These are phyloP conservation scores for Aciculosporium take DNA, from an alignment of 2,329 filamentous ascomycete genomes.

Conservation along the genomic window DNA sequence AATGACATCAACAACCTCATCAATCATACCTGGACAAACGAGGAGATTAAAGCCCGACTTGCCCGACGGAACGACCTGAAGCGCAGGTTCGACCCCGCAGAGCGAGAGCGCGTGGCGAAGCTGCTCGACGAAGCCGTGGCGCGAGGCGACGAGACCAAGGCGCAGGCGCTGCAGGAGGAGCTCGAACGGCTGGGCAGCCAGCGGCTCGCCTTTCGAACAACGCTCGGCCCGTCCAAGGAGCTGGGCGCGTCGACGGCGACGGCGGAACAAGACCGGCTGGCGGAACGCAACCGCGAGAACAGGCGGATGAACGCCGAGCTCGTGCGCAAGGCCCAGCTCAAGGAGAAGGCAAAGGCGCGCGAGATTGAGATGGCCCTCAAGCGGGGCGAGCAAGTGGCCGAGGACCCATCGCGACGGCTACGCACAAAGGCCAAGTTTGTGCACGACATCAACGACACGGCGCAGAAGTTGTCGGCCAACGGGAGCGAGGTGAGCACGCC, in stretches of 20 bases:
- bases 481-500: conserved; percentile 37
- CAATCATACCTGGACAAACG: conserved; percentile 67
- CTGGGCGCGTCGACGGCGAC: conserved; percentile 32
- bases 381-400: conserved; percentile 46
- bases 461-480: conserved; percentile 31
- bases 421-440: conserved; percentile 55
- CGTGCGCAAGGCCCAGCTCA: conserved; percentile 79
- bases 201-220: conserved; percentile 60
- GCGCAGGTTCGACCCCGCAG: conserved; percentile 49
- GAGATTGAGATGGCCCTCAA: conserved; percentile 47
- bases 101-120: conserved; percentile 52
- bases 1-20: conserved; percentile 68
- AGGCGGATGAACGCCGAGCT: conserved; percentile 73
- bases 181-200: conserved; percentile 50
- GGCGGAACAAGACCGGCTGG: conserved; percentile 67
- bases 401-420: conserved; percentile 47
- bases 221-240: conserved; percentile 40
- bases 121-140: conserved; percentile 52
- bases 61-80: conserved; percentile 54
- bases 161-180: conserved; percentile 41
- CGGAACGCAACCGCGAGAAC: conserved; percentile 72
- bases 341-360: conserved; percentile 54
- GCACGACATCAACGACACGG: conserved; percentile 43
- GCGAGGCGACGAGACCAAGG: conserved; percentile 45
- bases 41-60: conserved; percentile 69